A percentile compares a stretch with the other conserved stretches of the same genome.
These are phyloP conservation scores for Chlamydomonas sphaeroides DNA, from an alignment of 139 green algal species.

Conservation along the genomic window DNA sequence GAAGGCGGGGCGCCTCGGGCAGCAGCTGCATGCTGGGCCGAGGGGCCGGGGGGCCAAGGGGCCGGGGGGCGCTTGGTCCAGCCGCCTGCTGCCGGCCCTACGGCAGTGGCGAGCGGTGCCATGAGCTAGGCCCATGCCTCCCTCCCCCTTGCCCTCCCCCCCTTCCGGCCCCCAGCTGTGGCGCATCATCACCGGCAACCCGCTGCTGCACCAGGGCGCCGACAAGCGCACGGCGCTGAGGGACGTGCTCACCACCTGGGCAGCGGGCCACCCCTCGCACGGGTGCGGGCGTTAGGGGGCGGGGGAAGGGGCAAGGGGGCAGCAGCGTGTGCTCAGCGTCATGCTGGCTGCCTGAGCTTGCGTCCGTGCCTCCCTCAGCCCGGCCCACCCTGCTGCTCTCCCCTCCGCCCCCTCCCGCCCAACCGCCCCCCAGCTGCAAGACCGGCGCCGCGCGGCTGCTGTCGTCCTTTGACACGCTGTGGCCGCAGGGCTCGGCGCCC, in stretches of 20 bases:
- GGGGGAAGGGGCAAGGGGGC: not conserved
- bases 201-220: constrained; percentile 11
- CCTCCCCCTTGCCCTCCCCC: too few relatives aligned
- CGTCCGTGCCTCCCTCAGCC: too few relatives aligned
- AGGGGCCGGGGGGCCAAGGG: too few relatives aligned
- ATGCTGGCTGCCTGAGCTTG: not conserved
- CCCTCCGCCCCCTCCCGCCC: too few relatives aligned
- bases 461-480: not conserved
- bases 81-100: too few relatives aligned
- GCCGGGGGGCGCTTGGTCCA: too few relatives aligned
- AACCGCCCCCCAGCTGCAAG: constrained; percentile 24
- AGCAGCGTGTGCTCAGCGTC: not conserved
- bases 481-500: not conserved
- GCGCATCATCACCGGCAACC: constrained; percentile 5
- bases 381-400: too few relatives aligned
- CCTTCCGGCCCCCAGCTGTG: too few relatives aligned
- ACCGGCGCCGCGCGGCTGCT: not conserved
- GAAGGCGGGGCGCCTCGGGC: too few relatives aligned
- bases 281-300: not conserved
- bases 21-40: too few relatives aligned
- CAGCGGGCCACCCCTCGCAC: constrained; percentile 10
- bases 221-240: constrained; percentile 13
- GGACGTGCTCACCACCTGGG: constrained; percentile 8
- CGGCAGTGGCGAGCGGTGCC: too few relatives aligned
- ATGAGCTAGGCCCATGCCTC: too few relatives aligned